These are phyloP conservation scores for Aspergillus sp. DNA, from an alignment of 2,329 filamentous ascomycete species.

Conservation along the genomic window DNA sequence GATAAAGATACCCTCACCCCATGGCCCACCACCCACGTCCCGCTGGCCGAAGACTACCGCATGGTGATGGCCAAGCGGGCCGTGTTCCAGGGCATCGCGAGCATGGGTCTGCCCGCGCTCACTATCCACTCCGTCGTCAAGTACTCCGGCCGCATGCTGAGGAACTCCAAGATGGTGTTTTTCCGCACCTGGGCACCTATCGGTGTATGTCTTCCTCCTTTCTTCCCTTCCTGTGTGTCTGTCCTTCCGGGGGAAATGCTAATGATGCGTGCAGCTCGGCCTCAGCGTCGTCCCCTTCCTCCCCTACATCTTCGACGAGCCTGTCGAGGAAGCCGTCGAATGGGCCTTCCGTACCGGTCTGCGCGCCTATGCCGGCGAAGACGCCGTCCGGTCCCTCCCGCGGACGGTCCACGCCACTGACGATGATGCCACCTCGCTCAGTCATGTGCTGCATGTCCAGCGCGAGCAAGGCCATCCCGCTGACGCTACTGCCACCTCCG, in stretches of 20 bases:
- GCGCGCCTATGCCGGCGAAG: constrained; percentile 64
- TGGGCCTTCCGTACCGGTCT: constrained; percentile 86
- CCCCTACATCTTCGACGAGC: constrained; percentile 82
- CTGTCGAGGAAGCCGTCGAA: constrained; percentile 87
- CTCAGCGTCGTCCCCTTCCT: constrained; percentile 76
- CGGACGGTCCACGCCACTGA: constrained; percentile 5
- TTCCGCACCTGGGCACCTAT: constrained; percentile 87
- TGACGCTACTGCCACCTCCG: constrained; percentile 8
- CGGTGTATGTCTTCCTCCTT: constrained; percentile 63
- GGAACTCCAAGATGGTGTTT: constrained; percentile 70
- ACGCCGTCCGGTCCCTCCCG: constrained; percentile 46
- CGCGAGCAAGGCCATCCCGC: constrained; percentile 15
- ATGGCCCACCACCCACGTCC: constrained; percentile 49
- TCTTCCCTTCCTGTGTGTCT: neutral
- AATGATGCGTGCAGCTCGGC: constrained; percentile 48
- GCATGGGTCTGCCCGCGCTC: constrained; percentile 90
- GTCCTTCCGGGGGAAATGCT: neutral
- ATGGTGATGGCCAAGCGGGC: constrained; percentile 88
- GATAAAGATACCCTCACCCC: constrained; percentile 27
- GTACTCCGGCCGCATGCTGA: constrained; percentile 84
- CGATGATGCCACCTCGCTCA: constrained; percentile 20
- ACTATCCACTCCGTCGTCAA: constrained; percentile 91
- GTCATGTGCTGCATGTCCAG: constrained; percentile 18
- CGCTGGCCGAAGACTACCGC: constrained; percentile 83
- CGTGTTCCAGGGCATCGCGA: constrained; percentile 85